These are phyloP conservation scores for Parafenestella ontariensis DNA, from an alignment of 2,329 filamentous ascomycete species.

Conservation along the genomic window DNA sequence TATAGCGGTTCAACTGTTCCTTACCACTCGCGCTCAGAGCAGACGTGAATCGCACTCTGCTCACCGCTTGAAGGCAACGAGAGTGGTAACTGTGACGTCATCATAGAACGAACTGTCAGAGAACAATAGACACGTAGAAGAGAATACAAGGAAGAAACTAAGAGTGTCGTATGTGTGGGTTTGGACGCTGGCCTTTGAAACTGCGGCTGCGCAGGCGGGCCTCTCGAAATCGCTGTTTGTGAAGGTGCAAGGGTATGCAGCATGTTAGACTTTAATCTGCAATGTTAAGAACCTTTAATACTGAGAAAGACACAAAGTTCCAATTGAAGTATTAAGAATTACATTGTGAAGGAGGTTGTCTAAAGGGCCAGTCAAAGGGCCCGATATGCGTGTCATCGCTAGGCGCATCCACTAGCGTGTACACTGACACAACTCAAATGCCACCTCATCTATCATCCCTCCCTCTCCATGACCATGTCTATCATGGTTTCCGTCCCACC, in stretches of 20 bases:
- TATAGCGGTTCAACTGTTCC: no score
- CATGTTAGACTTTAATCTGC: neutral
- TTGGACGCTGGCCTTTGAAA: neutral
- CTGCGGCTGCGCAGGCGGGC: neutral
- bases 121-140: neutral
- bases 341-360: no score
- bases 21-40: no score
- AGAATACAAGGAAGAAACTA: no score
- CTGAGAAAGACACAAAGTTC: no score
- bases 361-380: no score
- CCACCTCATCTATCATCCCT: neutral
- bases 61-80: no score
- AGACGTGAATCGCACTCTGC: no score
- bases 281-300: no score
- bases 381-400: slow-evolving; percentile 1
- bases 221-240: neutral
- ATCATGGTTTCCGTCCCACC: neutral
- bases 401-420: slow-evolving; percentile 2
- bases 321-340: no score
- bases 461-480: neutral
- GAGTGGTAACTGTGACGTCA: neutral
- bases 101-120: neutral
- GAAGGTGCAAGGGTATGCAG: neutral
- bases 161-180: no score
- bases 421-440: slow-evolving; percentile 1